A percentile compares a stretch with the other conserved stretches of the same genome.
These are phyloP conservation scores for Flaveria floridana DNA, from an alignment of 140 eudicot species.

Conservation along the genomic window DNA sequence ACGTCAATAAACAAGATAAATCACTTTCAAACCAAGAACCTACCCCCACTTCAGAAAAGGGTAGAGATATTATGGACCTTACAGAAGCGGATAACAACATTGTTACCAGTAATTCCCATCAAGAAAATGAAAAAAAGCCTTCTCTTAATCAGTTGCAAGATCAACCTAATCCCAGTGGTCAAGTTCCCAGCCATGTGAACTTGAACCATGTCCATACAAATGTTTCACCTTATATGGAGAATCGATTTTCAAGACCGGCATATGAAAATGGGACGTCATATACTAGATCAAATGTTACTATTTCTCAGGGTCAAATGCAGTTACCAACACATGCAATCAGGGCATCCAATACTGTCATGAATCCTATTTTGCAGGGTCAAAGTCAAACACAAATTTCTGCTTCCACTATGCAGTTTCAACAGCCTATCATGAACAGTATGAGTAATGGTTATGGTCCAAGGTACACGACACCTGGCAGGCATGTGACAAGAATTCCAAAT, in stretches of 20 bases:
- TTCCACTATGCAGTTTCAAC: conserved; percentile 43
- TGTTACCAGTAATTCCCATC: conserved; percentile 27
- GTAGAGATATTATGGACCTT: conserved; percentile 49
- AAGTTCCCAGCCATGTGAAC: conserved; percentile 11
- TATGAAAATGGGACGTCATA: not conserved
- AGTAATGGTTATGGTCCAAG: conserved; percentile 45
- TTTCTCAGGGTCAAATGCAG: conserved; percentile 28
- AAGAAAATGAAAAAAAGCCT: conserved; percentile 54
- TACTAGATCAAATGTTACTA: conserved; percentile 2
- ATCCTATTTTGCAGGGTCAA: conserved; percentile 28
- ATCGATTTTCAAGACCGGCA: conserved; percentile 28
- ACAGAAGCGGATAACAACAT: conserved; percentile 43
- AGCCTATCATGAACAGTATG: conserved; percentile 26
- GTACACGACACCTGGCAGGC: conserved; percentile 30
- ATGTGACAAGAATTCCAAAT: conserved; percentile 43
- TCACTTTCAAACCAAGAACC: conserved; percentile 34
- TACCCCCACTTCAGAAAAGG: conserved; percentile 15
- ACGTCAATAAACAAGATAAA: conserved; percentile 39
- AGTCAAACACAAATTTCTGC: conserved; percentile 34
- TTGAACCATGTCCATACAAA: conserved; percentile 27
- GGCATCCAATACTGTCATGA: conserved; percentile 10
- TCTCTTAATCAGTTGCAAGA: conserved; percentile 30
- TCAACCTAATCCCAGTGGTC: conserved; percentile 25
- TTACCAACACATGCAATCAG: conserved; percentile 33
- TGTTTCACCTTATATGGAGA: conserved; percentile 27